A percentile compares a stretch with the other conserved stretches of the same genome.
These are phyloP conservation scores for Plasmodium cynomolgi DNA, from an alignment of 169 alveolate genomes.

Conservation along the genomic window DNA sequence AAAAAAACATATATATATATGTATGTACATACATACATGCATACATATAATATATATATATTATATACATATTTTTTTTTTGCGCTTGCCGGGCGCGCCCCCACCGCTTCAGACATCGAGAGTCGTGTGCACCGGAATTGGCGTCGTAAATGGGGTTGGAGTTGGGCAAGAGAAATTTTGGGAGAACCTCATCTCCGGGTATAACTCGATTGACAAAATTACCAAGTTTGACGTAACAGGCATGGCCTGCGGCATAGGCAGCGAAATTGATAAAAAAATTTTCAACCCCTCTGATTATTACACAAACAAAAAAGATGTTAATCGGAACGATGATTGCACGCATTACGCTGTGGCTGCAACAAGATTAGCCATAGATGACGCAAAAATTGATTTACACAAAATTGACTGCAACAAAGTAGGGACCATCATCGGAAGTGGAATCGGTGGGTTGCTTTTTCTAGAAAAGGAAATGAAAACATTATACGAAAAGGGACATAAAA, in stretches of 20 bases:
- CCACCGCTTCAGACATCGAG: constrained; percentile 64
- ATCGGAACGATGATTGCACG: constrained; percentile 81
- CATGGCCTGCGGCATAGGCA: constrained; percentile 82
- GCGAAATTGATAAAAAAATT: constrained; percentile 69
- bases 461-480: constrained; percentile 77
- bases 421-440: constrained; percentile 82
- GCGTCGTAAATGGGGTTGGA: constrained; percentile 82
- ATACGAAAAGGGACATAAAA: constrained; percentile 76
- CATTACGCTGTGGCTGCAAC: constrained; percentile 85
- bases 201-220: constrained; percentile 76
- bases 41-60: neutral
- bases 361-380: constrained; percentile 81
- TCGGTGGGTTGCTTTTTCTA: constrained; percentile 79
- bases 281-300: constrained; percentile 78
- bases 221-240: constrained; percentile 79
- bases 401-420: constrained; percentile 78
- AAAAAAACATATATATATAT: neutral
- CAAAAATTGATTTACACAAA: constrained; percentile 64
- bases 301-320: constrained; percentile 78
- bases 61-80: constrained; percentile 1
- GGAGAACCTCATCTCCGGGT: constrained; percentile 77
- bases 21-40: neutral
- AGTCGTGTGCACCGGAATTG: constrained; percentile 82
- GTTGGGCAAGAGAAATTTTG: constrained; percentile 79
- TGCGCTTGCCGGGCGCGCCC: neutral